Conservation (phyloP, 192 early-diverging fungal genomes). For the Podila minutissima region DNA sequence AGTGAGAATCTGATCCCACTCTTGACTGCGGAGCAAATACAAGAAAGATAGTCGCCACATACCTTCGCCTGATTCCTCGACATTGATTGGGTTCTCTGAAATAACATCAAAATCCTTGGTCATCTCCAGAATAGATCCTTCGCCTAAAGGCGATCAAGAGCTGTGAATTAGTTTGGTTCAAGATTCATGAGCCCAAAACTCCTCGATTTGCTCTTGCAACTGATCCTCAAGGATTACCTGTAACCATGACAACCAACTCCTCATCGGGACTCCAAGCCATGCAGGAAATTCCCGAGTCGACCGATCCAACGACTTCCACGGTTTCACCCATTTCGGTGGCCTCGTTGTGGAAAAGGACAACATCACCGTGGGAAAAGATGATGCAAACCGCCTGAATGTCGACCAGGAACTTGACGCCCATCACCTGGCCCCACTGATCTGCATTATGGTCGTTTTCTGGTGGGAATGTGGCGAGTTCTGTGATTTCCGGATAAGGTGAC, state of each 20-base stretch:
- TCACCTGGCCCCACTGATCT: constrained; percentile 48
- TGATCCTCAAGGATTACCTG: constrained; percentile 54
- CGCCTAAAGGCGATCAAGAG: constrained; percentile 50
- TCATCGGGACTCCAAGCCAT: constrained; percentile 92
- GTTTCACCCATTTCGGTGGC: constrained; percentile 49
- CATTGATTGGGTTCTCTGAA: constrained; percentile 79
- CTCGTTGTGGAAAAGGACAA: constrained; percentile 60
- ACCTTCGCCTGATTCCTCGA: constrained; percentile 76
- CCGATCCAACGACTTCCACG: constrained; percentile 74
- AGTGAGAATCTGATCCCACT: not conserved
- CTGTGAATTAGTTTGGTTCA: not conserved
- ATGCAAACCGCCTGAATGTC: constrained; percentile 67
- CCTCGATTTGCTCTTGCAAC: no score
- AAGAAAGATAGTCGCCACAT: not conserved
- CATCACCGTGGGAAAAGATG: constrained; percentile 64
- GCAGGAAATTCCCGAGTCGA: constrained; percentile 77
- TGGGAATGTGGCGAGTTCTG: constrained; percentile 37
- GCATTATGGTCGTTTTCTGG: constrained; percentile 29
- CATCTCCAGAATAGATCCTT: constrained; percentile 82
- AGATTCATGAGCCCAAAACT: no score
- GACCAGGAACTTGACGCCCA: constrained; percentile 61
- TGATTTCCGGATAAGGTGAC: constrained; percentile 48
- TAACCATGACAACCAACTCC: constrained; percentile 84
- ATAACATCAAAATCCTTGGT: constrained; percentile 94
- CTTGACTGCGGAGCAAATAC: no score